These are phyloP conservation scores for Pyracantha coccinea DNA, from an alignment of 331 rosid genomes.

Conservation along the genomic window DNA sequence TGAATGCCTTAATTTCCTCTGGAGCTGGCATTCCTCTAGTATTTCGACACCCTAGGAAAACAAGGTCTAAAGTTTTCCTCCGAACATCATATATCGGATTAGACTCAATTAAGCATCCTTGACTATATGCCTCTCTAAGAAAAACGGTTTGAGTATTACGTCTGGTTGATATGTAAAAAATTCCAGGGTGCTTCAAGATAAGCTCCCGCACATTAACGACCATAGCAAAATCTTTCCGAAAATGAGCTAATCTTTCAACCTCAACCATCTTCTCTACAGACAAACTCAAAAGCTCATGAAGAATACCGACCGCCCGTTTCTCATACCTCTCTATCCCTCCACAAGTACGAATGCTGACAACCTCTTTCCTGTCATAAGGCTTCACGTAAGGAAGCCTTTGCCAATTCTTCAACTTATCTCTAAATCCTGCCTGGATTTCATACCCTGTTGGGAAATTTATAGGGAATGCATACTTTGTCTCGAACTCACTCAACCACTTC, in stretches of 20 bases:
- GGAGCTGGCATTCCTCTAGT: slow-evolving; percentile 28
- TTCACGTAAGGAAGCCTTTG: slow-evolving; percentile 67
- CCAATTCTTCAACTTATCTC: slow-evolving; percentile 71
- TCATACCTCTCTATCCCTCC: slow-evolving; percentile 58
- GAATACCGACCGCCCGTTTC: slow-evolving; percentile 68
- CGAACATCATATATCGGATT: slow-evolving; percentile 36
- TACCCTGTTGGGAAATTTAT: slow-evolving; percentile 61
- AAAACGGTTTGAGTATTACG: slow-evolving; percentile 53
- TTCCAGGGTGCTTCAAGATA: slow-evolving; percentile 50
- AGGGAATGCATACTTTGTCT: slow-evolving; percentile 66
- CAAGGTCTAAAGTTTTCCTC: slow-evolving; percentile 59
- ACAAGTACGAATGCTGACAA: slow-evolving; percentile 24
- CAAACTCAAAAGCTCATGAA: slow-evolving; percentile 80
- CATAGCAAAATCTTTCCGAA: slow-evolving; percentile 49
- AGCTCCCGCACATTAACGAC: slow-evolving; percentile 60
- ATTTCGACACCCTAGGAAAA: slow-evolving; percentile 42
- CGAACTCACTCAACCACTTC: slow-evolving; percentile 81
- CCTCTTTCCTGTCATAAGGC: slow-evolving; percentile 61
- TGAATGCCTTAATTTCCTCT: slow-evolving; percentile 17
- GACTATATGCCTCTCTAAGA: slow-evolving; percentile 59
- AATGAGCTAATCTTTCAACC: slow-evolving; percentile 65
- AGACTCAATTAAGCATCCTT: slow-evolving; percentile 47
- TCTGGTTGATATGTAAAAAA: slow-evolving; percentile 68
- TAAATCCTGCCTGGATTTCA: slow-evolving; percentile 47
- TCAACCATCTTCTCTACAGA: slow-evolving; percentile 79